A percentile compares a stretch with the other conserved stretches of the same genome.
These are phyloP conservation scores for Zizania latifolia DNA, from an alignment of 176 grass and related monocot genomes.

Conservation along the genomic window DNA sequence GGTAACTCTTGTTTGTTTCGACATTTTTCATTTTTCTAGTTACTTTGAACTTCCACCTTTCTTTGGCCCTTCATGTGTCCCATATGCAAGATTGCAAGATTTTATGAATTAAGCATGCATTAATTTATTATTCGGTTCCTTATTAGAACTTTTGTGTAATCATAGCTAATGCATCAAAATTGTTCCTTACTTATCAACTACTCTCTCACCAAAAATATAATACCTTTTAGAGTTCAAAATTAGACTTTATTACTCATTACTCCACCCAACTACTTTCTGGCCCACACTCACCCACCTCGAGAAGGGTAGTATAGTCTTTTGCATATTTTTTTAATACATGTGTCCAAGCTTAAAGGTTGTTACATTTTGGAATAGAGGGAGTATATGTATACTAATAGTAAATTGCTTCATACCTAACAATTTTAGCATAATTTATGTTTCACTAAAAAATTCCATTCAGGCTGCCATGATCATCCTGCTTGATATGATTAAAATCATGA, in stretches of 20 bases:
- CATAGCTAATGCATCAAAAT: background rate
- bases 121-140: background rate
- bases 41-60: slow-evolving; percentile 8
- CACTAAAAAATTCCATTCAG: background rate
- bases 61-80: background rate
- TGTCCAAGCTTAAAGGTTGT: too few species aligned
- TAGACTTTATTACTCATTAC: too few species aligned
- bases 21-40: background rate
- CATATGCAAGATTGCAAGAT: background rate
- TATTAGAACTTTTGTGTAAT: background rate
- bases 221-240: too few species aligned
- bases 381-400: background rate
- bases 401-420: background rate
- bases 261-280: too few species aligned
- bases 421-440: background rate
- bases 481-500: background rate
- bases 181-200: background rate
- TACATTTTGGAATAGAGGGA: too few species aligned
- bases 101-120: background rate
- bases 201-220: too few species aligned
- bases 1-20: slow-evolving; percentile 36
- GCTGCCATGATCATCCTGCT: background rate
- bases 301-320: too few species aligned
- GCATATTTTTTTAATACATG: too few species aligned
- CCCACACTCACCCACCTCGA: too few species aligned